Percentiles rank a stretch among this genome's conserved stretches.
Conservation (phyloP, 2,329 filamentous ascomycete genomes). For the Xylariaceae sp. region DNA sequence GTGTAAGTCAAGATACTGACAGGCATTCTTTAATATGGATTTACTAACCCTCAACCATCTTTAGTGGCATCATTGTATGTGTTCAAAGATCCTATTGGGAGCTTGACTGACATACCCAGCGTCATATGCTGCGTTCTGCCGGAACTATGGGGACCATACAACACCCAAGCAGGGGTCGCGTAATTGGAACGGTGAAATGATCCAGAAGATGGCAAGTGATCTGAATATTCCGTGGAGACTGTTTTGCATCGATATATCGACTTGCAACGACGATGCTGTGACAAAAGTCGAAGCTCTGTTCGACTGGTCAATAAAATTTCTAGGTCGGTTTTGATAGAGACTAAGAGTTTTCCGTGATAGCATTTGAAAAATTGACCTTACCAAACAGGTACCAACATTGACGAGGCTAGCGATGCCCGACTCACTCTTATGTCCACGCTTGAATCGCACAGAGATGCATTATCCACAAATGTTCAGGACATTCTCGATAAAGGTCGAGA, state of each 20-base stretch:
- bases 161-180: slow-evolving; percentile 25
- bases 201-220: slow-evolving; percentile 34
- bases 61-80: slow-evolving; percentile 15
- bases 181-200: slow-evolving; percentile 46
- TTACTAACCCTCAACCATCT: slow-evolving; percentile 1
- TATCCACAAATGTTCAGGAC: slow-evolving; percentile 23
- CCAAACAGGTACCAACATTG: slow-evolving; percentile 6
- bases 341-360: neutral
- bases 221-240: slow-evolving; percentile 32
- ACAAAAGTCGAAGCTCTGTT: slow-evolving; percentile 15
- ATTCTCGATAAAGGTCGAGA: slow-evolving; percentile 24
- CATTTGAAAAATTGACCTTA: neutral
- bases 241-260: slow-evolving; percentile 17
- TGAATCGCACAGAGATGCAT: slow-evolving; percentile 24
- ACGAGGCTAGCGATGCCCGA: neutral
- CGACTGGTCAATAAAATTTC: slow-evolving; percentile 5
- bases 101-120: slow-evolving; percentile 30
- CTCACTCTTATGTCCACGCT: slow-evolving; percentile 27
- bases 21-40: slow-evolving; percentile 1
- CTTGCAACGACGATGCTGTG: slow-evolving; percentile 11
- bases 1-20: slow-evolving; percentile 30
- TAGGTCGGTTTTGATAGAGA: too few species aligned
- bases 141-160: slow-evolving; percentile 36
- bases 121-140: slow-evolving; percentile 40
- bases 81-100: slow-evolving; percentile 30